These are phyloP conservation scores for Pyrenula massariospora DNA, from an alignment of 495 filamentous ascomycete genomes.

Conservation along the genomic window DNA sequence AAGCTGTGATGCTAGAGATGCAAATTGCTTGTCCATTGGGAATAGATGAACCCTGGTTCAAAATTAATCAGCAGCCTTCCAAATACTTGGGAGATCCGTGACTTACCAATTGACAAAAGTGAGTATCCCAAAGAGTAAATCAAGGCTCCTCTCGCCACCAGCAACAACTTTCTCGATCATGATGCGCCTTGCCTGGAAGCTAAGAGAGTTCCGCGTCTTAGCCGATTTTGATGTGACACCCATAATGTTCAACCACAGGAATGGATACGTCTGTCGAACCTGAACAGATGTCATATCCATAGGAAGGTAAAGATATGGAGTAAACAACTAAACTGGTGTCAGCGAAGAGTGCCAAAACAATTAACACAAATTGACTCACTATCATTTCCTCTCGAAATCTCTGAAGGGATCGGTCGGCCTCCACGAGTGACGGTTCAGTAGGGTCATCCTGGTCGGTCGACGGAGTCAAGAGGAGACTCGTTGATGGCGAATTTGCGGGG, in stretches of 20 bases:
- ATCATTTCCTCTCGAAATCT: slow-evolving; percentile 19
- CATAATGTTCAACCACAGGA: slow-evolving; percentile 45
- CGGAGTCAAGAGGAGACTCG: slow-evolving; percentile 1
- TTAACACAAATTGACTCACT: slow-evolving; percentile 1
- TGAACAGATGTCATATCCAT: slow-evolving; percentile 28
- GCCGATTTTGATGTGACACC: slow-evolving; percentile 21
- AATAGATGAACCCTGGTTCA: slow-evolving; percentile 3
- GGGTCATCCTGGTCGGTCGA: slow-evolving; percentile 2
- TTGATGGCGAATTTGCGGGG: slow-evolving; percentile 8
- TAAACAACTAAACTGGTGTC: slow-evolving; percentile 24
- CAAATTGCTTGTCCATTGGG: slow-evolving; percentile 17
- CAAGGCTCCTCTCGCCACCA: slow-evolving; percentile 36
- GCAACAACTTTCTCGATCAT: slow-evolving; percentile 35
- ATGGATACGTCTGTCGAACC: slow-evolving; percentile 33
- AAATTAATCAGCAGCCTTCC: background rate
- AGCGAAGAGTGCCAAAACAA: slow-evolving; percentile 25
- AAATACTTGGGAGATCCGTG: background rate
- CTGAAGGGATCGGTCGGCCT: slow-evolving; percentile 11
- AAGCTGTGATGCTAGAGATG: slow-evolving; percentile 28
- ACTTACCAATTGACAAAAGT: slow-evolving; percentile 31
- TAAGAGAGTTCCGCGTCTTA: slow-evolving; percentile 21
- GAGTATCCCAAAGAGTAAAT: slow-evolving; percentile 44
- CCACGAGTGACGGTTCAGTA: slow-evolving; percentile 4
- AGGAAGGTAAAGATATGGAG: slow-evolving; percentile 32
- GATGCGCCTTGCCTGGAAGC: slow-evolving; percentile 24